phyloP scores from a whole-genome alignment of 2,329 filamentous ascomycete species.

The Pestalotiopsis fici region DNA sequence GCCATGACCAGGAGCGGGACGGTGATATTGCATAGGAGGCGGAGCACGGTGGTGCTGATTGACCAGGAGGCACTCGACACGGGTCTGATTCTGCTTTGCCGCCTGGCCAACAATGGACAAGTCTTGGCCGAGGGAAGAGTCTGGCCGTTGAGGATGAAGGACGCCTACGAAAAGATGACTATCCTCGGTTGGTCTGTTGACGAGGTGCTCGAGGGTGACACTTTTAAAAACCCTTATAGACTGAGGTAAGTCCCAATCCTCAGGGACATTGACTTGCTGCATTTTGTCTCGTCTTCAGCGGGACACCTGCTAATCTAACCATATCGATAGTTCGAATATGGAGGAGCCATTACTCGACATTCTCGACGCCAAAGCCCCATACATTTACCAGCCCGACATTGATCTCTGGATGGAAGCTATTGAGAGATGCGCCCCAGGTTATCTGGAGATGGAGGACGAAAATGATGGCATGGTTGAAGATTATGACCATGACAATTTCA shows the following conservation, averaged over 20 bases:
- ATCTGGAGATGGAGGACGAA: neutral
- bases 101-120: neutral
- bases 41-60: neutral
- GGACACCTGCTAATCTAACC: neutral
- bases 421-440: conserved; percentile 1
- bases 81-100: neutral
- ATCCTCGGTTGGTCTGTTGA: neutral
- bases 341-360: neutral
- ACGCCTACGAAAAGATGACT: neutral
- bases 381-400: neutral
- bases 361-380: neutral
- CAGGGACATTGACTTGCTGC: neutral
- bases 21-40: neutral
- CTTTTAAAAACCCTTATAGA: neutral
- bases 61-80: neutral
- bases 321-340: neutral
- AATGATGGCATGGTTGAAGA: neutral
- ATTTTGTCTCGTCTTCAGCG: neutral
- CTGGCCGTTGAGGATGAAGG: neutral
- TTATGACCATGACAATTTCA: neutral
- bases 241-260: neutral
- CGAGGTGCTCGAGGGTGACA: neutral
- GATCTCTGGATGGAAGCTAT: conserved; percentile 1
- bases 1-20: neutral
- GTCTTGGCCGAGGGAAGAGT: neutral